A percentile compares a stretch with the other conserved stretches of the same genome.
phyloP scores from a whole-genome alignment of 768 basidiomycete genomes.

The Collybia mongolica region DNA sequence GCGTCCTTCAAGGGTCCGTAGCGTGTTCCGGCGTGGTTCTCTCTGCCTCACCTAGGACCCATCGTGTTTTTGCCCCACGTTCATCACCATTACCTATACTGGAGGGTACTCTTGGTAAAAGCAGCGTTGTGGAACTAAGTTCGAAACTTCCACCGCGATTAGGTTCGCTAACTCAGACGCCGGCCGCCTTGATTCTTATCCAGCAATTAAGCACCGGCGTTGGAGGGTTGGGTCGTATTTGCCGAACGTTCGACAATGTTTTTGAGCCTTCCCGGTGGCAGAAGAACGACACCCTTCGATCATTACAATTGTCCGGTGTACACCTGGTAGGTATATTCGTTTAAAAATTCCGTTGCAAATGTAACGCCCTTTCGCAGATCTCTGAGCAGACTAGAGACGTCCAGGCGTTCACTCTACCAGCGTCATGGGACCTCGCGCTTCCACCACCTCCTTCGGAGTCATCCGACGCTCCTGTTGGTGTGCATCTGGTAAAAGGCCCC shows the following conservation, averaged over 20 bases:
- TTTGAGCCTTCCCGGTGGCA: constrained; percentile 55
- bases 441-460: background rate
- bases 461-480: constrained; percentile 16
- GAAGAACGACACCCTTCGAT: constrained; percentile 28
- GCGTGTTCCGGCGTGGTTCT: constrained; percentile 56
- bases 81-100: constrained; percentile 73
- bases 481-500: constrained; percentile 77
- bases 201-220: constrained; percentile 59
- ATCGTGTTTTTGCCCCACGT: constrained; percentile 72
- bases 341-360: background rate
- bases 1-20: constrained; percentile 62
- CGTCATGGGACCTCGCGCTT: constrained; percentile 39
- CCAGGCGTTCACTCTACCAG: constrained; percentile 33
- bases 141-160: constrained; percentile 15
- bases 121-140: constrained; percentile 9
- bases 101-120: constrained; percentile 17
- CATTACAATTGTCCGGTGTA: constrained; percentile 47
- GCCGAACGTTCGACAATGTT: constrained; percentile 57
- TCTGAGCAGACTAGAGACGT: constrained; percentile 34
- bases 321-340: constrained; percentile 39
- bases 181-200: constrained; percentile 48
- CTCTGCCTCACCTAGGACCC: constrained; percentile 30
- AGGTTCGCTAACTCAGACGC: constrained; percentile 11
- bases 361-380: constrained; percentile 24
- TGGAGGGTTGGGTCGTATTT: constrained; percentile 64